A percentile compares a stretch with the other conserved stretches of the same genome.
These are phyloP conservation scores for Kluyveromyces lactis DNA, from an alignment of 805 yeast species.

Conservation along the genomic window DNA sequence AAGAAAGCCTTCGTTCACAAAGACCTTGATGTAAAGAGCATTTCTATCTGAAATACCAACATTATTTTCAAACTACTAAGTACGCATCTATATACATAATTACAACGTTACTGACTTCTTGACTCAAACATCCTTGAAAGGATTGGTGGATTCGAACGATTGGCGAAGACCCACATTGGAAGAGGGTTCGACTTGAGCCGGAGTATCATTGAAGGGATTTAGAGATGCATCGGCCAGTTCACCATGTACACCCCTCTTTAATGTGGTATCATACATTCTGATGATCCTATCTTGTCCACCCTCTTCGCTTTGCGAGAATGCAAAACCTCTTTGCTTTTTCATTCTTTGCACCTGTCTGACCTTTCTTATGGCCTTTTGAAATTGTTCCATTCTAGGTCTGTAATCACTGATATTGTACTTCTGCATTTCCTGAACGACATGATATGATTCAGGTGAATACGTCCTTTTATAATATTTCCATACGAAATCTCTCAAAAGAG, in stretches of 20 bases:
- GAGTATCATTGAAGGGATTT: conserved; percentile 21
- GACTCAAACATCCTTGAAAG: conserved; percentile 2
- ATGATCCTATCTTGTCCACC: conserved; percentile 82
- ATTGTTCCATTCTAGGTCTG: conserved; percentile 93
- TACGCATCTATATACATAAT: background rate
- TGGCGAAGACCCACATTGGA: background rate
- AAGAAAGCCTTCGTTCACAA: conserved; percentile 66
- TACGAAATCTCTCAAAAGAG: conserved; percentile 77
- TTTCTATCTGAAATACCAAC: conserved; percentile 18
- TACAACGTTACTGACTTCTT: background rate
- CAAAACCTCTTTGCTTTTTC: conserved; percentile 97
- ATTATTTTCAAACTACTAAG: too few relatives aligned
- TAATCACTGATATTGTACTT: conserved; percentile 89
- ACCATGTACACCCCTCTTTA: conserved; percentile 68
- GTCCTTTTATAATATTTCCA: conserved; percentile 95
- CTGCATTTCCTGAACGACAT: conserved; percentile 93
- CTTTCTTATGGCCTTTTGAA: conserved; percentile 93
- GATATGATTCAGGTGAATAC: conserved; percentile 87
- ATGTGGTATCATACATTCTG: conserved; percentile 91
- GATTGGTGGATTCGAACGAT: background rate
- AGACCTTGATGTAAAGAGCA: conserved; percentile 36
- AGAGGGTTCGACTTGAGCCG: background rate
- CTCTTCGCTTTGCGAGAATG: conserved; percentile 92
- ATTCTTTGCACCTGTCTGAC: conserved; percentile 97
- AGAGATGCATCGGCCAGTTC: conserved; percentile 40